A percentile compares a stretch with the other conserved stretches of the same genome.
Evolutionary conservation across 305 asterid species (phyloP).

Genomic region (Solanum aculeatissimum): DNA sequence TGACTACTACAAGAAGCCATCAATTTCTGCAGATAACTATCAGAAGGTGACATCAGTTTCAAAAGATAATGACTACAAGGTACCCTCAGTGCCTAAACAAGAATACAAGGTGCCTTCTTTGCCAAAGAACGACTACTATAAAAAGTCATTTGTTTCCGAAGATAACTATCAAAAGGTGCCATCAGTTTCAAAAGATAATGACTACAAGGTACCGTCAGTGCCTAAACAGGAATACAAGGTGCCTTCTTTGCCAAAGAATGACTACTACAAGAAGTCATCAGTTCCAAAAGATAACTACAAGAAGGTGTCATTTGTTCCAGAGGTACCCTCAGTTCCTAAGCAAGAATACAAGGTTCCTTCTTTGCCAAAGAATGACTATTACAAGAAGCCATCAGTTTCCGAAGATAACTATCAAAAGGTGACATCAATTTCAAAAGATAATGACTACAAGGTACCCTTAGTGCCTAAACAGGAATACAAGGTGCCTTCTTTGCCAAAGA

Average conservation of each 20-base stretch:
- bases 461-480: no score
- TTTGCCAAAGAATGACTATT: background rate
- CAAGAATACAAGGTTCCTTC: background rate
- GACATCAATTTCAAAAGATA: background rate
- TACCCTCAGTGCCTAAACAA: no score
- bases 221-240: background rate
- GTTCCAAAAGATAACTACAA: background rate
- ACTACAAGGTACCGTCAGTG: background rate
- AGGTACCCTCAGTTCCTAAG: background rate
- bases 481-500: background rate
- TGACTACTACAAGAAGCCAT: background rate
- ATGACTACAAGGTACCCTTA: background rate
- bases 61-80: background rate
- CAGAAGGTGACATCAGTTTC: background rate
- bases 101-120: background rate
- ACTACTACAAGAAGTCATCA: background rate
- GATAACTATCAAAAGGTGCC: background rate
- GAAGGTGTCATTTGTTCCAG: background rate
- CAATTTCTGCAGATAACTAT: background rate
- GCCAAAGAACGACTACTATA: background rate
- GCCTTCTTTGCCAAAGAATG: background rate
- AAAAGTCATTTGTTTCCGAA: background rate
- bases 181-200: no score
- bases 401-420: background rate
- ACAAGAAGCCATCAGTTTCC: background rate